Conservation (phyloP, 306 rosid species). For the Quercus berberidifolia region DNA sequence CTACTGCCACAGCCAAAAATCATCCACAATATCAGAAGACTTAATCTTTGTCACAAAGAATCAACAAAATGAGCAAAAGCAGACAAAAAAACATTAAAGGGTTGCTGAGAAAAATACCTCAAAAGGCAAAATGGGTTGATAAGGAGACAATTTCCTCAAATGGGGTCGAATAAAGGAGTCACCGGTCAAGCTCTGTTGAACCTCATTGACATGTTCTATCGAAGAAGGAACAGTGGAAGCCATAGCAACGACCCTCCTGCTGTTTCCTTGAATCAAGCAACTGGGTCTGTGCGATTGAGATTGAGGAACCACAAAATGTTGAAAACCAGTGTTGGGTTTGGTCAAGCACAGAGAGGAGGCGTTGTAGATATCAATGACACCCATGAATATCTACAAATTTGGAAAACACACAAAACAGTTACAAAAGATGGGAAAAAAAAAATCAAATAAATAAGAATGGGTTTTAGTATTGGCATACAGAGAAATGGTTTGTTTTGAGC, state of each 20-base stretch:
- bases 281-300: slow-evolving; percentile 23
- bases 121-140: slow-evolving; percentile 92
- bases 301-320: slow-evolving; percentile 10
- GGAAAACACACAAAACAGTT: no score
- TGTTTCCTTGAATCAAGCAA: slow-evolving; percentile 33
- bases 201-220: slow-evolving; percentile 39
- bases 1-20: neutral
- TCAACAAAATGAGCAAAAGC: neutral
- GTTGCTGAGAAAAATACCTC: slow-evolving; percentile 45
- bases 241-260: slow-evolving; percentile 49
- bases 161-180: slow-evolving; percentile 87
- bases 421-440: neutral
- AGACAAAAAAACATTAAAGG: neutral
- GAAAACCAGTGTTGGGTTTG: slow-evolving; percentile 15
- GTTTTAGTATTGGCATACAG: neutral
- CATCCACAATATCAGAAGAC: neutral
- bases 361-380: slow-evolving; percentile 38
- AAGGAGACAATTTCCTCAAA: slow-evolving; percentile 75
- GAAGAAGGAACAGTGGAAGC: slow-evolving; percentile 44
- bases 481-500: neutral
- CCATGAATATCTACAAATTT: slow-evolving; percentile 49
- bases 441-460: neutral
- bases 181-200: slow-evolving; percentile 41
- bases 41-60: neutral
- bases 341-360: slow-evolving; percentile 28